phyloP scores from a whole-genome alignment of 2,329 filamentous ascomycete species.

The Trichoderma brevicompactum region DNA sequence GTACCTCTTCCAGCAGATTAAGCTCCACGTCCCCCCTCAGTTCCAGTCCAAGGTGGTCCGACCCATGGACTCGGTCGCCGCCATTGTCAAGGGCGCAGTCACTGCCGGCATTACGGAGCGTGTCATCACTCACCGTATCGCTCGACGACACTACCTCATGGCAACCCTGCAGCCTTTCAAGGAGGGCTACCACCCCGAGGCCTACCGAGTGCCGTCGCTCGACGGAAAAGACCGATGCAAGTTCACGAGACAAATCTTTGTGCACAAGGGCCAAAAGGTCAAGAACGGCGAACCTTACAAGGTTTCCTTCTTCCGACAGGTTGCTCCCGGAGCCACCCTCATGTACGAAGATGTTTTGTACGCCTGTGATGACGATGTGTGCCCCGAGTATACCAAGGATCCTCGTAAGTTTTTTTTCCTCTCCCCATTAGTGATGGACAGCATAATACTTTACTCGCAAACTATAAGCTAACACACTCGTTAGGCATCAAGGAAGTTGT shows the following conservation, averaged over 20 bases:
- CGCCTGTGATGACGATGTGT: constrained; percentile 96
- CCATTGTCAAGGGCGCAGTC: constrained; percentile 97
- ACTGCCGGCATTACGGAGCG: constrained; percentile 97
- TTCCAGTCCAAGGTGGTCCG: constrained; percentile 98
- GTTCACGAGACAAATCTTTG: constrained; percentile 97
- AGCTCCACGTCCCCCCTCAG: constrained; percentile 95
- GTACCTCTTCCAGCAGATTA: constrained; percentile 99
- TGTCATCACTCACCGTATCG: constrained; percentile 94
- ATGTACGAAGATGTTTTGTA: constrained; percentile 99
- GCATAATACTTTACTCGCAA: background rate
- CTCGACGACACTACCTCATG: constrained; percentile 98
- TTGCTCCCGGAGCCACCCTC: constrained; percentile 92
- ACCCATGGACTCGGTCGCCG: constrained; percentile 97
- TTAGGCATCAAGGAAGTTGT: constrained; percentile 98
- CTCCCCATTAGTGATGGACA: background rate
- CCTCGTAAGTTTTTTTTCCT: constrained; percentile 73
- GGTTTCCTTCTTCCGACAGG: constrained; percentile 97
- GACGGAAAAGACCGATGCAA: constrained; percentile 99
- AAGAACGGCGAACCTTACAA: constrained; percentile 99
- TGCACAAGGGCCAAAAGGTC: constrained; percentile 97
- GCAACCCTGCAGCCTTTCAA: constrained; percentile 98
- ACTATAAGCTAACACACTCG: constrained; percentile 10
- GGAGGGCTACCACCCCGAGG: constrained; percentile 96
- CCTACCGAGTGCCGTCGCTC: constrained; percentile 93
- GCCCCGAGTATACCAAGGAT: constrained; percentile 98